Base-by-base conservation (phyloP, 192 early-diverging fungal species). In the Entophlyctis luteolus region DNA sequence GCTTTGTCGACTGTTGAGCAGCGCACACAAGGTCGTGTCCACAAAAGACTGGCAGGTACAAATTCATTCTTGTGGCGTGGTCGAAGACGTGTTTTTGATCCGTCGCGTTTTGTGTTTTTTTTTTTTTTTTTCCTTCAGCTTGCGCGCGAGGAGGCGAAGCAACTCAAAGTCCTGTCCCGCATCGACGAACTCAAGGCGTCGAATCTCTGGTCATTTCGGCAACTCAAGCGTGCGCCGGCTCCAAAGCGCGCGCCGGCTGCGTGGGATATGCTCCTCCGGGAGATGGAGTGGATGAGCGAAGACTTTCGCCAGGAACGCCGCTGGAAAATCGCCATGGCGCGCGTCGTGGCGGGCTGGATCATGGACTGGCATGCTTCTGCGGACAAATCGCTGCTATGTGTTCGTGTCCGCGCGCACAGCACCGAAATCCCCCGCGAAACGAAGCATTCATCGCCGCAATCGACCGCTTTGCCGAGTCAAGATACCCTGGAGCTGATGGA, bases 261-360 rank as follows among this genome's bases (percentile, higher is more conserved):
- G 31, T 89, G 89, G 88, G 92, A 93, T 75, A 79, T 74, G 36
- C 70, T 93, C 32, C 59, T 93, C 37, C 88, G 89, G 47, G 91
- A 93, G 62, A 87, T 92, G 89, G 86, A 81, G 77, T 94, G 91
- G 93, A 77, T 87, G 70, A 77, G 79, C 25, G 86, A 81, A 28
- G 93, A 94, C 62, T 93, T 91, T 73, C 83, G 83, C 55, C 85
- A 93, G 58, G 93, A 94, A 66, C 74, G 86, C 38, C 83, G 81
- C 38, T 91, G 90, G 91, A 94, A 94, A 73, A 87, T 89, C 31
- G 87, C 83, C 5, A 79, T 75, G 14, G 89, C 91, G 0, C 89
- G 76, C 63, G 81, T 74, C 37, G 50, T 93, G 0, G 84, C 86
- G 0, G 74, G 75, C 38, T 82, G 81, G 70, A 74, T 90, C 5